Conservation (phyloP, 805 yeast species). For the Pichia insulana region DNA sequence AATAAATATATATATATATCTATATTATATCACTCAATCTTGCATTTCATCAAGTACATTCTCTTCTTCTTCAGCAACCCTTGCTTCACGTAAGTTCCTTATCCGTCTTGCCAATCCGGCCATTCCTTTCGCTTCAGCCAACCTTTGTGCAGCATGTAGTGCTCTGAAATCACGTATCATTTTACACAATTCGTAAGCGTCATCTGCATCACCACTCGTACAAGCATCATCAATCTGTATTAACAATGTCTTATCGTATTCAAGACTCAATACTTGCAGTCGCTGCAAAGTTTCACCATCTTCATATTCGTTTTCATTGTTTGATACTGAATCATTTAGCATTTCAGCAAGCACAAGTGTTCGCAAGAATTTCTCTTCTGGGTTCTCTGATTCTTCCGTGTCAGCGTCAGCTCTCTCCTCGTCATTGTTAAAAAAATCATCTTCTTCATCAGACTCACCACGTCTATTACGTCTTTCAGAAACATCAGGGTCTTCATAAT, state of each 20-base stretch:
- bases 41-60: not conserved
- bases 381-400: slow-evolving; percentile 27
- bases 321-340: slow-evolving; percentile 46
- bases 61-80: slow-evolving; percentile 28
- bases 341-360: slow-evolving; percentile 54
- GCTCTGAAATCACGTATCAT: slow-evolving; percentile 67
- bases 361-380: slow-evolving; percentile 60
- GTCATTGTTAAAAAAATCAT: slow-evolving; percentile 22
- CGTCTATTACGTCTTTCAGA: slow-evolving; percentile 8
- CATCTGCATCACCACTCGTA: slow-evolving; percentile 49
- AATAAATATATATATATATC: not conserved
- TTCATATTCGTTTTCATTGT: slow-evolving; percentile 24
- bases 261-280: slow-evolving; percentile 42
- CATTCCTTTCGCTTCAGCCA: slow-evolving; percentile 66
- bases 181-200: slow-evolving; percentile 61
- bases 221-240: slow-evolving; percentile 71
- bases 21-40: not conserved
- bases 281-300: slow-evolving; percentile 36
- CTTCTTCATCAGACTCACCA: not conserved
- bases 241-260: slow-evolving; percentile 70
- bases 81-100: slow-evolving; percentile 43
- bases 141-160: slow-evolving; percentile 71
- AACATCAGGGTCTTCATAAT: slow-evolving; percentile 17
- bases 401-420: slow-evolving; percentile 42
- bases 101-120: slow-evolving; percentile 45